Percentiles rank a stretch among this genome's conserved stretches.
Evolutionary conservation across 495 filamentous ascomycete species (phyloP).

Genomic region (Penicillium cinerascens): DNA sequence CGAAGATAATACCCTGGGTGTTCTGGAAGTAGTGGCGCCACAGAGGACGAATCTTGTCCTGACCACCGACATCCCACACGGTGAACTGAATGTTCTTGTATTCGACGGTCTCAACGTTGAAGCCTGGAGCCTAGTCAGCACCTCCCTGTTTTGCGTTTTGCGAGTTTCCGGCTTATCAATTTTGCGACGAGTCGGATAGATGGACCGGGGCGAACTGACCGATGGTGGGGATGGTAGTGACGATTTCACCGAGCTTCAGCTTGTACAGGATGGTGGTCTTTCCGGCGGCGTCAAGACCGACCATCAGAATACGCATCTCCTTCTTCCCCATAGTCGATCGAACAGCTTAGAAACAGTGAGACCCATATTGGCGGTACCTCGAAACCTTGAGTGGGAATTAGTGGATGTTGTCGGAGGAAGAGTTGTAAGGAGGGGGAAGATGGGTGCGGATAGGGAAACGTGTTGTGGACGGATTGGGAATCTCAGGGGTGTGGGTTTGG

Average conservation of each 20-base stretch:
- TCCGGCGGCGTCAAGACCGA: slow-evolving; percentile 97
- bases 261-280: slow-evolving; percentile 99
- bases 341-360: slow-evolving; percentile 89
- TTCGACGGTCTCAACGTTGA: slow-evolving; percentile 99
- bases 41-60: slow-evolving; percentile 99
- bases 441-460: slow-evolving; percentile 20
- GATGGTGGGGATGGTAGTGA: slow-evolving; percentile 98
- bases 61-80: slow-evolving; percentile 99
- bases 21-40: slow-evolving; percentile 99
- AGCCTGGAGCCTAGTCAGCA: slow-evolving; percentile 54
- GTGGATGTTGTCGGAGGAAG: slow-evolving; percentile 14
- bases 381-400: slow-evolving; percentile 25
- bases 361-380: slow-evolving; percentile 75
- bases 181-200: neutral
- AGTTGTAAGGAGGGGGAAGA: slow-evolving; percentile 5
- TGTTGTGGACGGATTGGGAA: too few relatives aligned
- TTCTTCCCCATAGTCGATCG: slow-evolving; percentile 95
- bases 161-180: neutral
- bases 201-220: slow-evolving; percentile 61
- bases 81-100: slow-evolving; percentile 99
- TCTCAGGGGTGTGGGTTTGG: too few relatives aligned
- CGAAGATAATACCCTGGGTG: slow-evolving; percentile 99
- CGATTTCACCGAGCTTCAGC: slow-evolving; percentile 99
- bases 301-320: slow-evolving; percentile 99
- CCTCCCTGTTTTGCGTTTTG: slow-evolving; percentile 1